Percentiles rank a stretch among this genome's conserved stretches.
phyloP scores from a whole-genome alignment of 108 stramenopile species.

The Epithemia pelagica region DNA sequence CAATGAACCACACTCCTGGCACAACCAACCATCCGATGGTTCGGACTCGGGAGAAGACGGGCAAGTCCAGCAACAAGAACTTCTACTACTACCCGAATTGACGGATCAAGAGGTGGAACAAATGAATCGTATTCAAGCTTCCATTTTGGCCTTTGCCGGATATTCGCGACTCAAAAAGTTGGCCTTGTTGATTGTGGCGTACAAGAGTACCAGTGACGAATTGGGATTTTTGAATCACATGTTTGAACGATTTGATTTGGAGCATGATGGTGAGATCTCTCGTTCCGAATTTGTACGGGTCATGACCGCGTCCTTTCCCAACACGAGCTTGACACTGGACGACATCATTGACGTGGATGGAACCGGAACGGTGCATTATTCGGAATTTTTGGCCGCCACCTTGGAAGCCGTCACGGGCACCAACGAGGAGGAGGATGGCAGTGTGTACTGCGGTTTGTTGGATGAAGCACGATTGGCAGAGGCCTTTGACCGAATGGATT shows the following conservation, averaged over 20 bases:
- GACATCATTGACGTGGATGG: conserved; percentile 63
- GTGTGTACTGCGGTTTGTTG: conserved; percentile 6
- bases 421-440: no score
- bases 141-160: conserved; percentile 39
- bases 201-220: conserved; percentile 59
- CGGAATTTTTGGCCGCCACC: conserved; percentile 91
- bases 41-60: not conserved
- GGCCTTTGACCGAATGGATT: conserved; percentile 88
- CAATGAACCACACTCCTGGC: not conserved
- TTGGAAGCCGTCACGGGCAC: conserved; percentile 14
- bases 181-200: conserved; percentile 63
- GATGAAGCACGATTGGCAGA: conserved; percentile 80
- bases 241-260: conserved; percentile 51
- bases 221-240: conserved; percentile 45
- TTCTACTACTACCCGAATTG: no score
- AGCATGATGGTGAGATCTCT: conserved; percentile 50
- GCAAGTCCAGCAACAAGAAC: not conserved
- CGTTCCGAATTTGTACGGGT: conserved; percentile 64
- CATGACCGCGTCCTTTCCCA: conserved; percentile 26
- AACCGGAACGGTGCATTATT: conserved; percentile 71
- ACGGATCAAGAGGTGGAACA: not conserved
- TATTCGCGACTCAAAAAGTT: conserved; percentile 55
- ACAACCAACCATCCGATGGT: not conserved
- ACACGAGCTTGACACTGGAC: not conserved
- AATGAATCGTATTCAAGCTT: conserved; percentile 34